phyloP scores from a whole-genome alignment of 108 stramenopile species.

The Phaeodactylum tricornutum region DNA sequence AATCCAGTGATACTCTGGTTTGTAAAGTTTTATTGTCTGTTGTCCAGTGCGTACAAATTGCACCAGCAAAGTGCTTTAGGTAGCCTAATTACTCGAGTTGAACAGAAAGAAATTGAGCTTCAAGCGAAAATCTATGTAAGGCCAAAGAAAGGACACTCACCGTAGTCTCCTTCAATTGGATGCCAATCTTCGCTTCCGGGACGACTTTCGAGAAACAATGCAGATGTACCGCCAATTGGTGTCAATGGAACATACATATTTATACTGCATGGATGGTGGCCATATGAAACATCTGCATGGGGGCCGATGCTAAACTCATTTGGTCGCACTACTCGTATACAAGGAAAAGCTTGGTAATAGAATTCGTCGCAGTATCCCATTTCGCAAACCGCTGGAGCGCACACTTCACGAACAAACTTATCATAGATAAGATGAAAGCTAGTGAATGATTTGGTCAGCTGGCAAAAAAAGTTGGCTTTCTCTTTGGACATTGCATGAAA shows the following conservation, averaged over 20 bases:
- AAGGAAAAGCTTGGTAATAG: conserved; percentile 69
- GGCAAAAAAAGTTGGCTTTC: conserved; percentile 17
- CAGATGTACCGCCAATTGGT: conserved; percentile 22
- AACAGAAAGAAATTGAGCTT: neutral
- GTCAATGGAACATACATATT: conserved; percentile 56
- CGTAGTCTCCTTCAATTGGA: conserved; percentile 31
- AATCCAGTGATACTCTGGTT: conserved; percentile 53
- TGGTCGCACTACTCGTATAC: conserved; percentile 46
- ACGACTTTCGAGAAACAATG: conserved; percentile 45
- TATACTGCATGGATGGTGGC: conserved; percentile 54
- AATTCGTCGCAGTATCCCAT: neutral
- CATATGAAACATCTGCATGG: conserved; percentile 54
- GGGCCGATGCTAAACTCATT: conserved; percentile 65
- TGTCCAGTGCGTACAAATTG: conserved; percentile 46
- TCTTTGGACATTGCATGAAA: conserved; percentile 16
- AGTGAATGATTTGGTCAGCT: conserved; percentile 10
- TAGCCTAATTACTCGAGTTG: conserved; percentile 4
- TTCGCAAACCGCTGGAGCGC: conserved; percentile 26
- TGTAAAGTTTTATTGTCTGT: conserved; percentile 40
- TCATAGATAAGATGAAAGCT: conserved; percentile 38
- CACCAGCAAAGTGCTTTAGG: conserved; percentile 51
- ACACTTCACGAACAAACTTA: conserved; percentile 34
- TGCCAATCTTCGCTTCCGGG: conserved; percentile 51
- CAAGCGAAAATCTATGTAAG: neutral
- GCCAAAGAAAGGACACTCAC: neutral